These are phyloP conservation scores for Cladosporium halotolerans DNA, from an alignment of 2,329 filamentous ascomycete species.

Conservation along the genomic window DNA sequence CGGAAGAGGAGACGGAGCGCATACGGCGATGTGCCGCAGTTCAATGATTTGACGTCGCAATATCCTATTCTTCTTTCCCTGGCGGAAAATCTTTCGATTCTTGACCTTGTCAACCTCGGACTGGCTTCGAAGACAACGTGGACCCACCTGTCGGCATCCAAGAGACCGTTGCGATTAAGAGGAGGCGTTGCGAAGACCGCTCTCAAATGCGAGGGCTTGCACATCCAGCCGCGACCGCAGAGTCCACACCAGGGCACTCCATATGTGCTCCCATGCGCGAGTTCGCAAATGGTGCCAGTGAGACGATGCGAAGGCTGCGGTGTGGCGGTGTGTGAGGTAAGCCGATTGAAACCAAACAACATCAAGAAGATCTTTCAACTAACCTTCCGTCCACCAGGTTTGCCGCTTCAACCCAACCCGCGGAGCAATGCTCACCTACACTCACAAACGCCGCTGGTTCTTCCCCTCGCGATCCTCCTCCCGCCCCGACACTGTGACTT, in stretches of 20 bases:
- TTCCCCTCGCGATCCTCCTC: conserved; percentile 7
- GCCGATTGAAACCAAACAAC: neutral
- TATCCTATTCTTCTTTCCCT: conserved; percentile 9
- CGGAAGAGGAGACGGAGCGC: neutral
- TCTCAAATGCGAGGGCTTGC: neutral
- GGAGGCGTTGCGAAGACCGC: conserved; percentile 3
- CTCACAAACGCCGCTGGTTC: conserved; percentile 12
- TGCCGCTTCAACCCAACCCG: conserved; percentile 9
- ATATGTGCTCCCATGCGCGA: conserved; percentile 4
- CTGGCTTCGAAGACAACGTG: conserved; percentile 7
- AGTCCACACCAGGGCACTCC: conserved; percentile 8
- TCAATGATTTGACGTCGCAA: conserved; percentile 9
- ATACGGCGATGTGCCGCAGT: neutral
- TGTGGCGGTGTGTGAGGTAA: conserved; percentile 9
- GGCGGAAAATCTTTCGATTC: conserved; percentile 3
- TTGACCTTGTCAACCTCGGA: conserved; percentile 6
- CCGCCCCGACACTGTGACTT: conserved; percentile 3
- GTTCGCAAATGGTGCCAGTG: conserved; percentile 3
- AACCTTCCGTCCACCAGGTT: neutral
- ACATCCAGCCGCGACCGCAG: conserved; percentile 8
- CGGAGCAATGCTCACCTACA: conserved; percentile 11
- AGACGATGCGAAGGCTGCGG: conserved; percentile 7
- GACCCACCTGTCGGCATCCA: neutral
- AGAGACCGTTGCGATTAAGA: neutral
- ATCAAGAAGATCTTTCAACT: neutral